These are phyloP conservation scores for Corchorus olitorius DNA, from an alignment of 345 rosid genomes.

Conservation along the genomic window DNA sequence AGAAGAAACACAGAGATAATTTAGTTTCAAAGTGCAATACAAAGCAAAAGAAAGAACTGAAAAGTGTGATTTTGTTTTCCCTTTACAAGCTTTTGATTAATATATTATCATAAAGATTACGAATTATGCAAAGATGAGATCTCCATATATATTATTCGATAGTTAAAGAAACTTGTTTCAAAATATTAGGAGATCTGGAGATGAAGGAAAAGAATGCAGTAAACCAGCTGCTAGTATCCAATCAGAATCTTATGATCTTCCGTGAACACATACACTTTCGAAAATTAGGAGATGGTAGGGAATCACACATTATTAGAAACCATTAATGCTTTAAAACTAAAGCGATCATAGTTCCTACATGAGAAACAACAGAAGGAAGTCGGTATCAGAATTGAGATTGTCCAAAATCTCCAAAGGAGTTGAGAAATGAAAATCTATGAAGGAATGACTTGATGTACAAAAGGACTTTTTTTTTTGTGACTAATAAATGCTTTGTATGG, in stretches of 20 bases:
- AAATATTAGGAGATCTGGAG: not conserved
- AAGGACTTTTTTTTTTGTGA: constrained; percentile 15
- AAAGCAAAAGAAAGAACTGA: not conserved
- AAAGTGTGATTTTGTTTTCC: not conserved
- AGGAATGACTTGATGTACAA: constrained; percentile 21
- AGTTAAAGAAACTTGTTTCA: not conserved
- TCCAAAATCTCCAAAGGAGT: not conserved
- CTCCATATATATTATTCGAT: not conserved
- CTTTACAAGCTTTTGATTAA: not conserved
- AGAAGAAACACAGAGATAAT: not conserved
- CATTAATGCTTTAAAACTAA: not conserved
- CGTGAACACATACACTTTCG: not conserved
- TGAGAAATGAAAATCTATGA: not conserved
- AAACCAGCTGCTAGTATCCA: constrained; percentile 1
- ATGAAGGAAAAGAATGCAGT: not conserved
- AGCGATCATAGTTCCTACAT: not conserved
- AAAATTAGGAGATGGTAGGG: not conserved
- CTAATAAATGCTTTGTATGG: not conserved
- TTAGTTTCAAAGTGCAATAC: not conserved
- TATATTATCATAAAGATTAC: not conserved
- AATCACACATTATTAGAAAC: not conserved
- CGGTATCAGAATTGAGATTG: not conserved
- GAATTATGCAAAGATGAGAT: not conserved
- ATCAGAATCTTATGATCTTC: not conserved
- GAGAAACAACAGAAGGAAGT: constrained; percentile 3